Evolutionary conservation across 768 basidiomycete genomes (phyloP).

Genomic region (Auricularia heimuer): DNA sequence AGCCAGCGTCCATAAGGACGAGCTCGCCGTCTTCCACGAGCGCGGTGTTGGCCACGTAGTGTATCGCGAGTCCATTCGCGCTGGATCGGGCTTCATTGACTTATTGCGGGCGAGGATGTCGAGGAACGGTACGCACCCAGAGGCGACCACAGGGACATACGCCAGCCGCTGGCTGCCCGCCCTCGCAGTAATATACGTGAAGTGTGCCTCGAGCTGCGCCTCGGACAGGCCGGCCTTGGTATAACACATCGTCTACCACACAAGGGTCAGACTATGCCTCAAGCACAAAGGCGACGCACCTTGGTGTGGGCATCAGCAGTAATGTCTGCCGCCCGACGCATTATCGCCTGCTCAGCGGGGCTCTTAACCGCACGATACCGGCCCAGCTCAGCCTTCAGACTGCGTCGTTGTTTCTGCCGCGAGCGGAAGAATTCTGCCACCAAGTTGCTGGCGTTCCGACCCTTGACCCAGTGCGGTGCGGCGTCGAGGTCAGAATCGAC

Average conservation of each 20-base stretch:
- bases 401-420: constrained; percentile 29
- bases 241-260: constrained; percentile 72
- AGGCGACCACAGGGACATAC: constrained; percentile 97
- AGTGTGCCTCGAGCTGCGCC: constrained; percentile 63
- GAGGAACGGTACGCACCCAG: constrained; percentile 46
- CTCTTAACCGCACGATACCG: constrained; percentile 74
- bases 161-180: constrained; percentile 77
- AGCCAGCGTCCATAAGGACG: constrained; percentile 84
- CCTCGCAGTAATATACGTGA: constrained; percentile 78
- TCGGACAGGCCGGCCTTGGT: constrained; percentile 48
- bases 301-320: constrained; percentile 78
- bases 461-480: constrained; percentile 15
- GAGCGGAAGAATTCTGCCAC: constrained; percentile 13
- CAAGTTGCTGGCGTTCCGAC: constrained; percentile 29
- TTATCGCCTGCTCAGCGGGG: constrained; percentile 59
- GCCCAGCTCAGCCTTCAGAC: constrained; percentile 61
- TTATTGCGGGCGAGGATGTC: background rate
- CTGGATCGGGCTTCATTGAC: constrained; percentile 26
- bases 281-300: constrained; percentile 30
- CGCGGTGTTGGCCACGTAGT: constrained; percentile 90
- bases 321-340: constrained; percentile 82
- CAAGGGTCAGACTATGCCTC: background rate
- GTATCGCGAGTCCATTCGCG: constrained; percentile 81
- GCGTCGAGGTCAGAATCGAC: too few relatives aligned
- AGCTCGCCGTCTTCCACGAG: constrained; percentile 60